Evolutionary conservation across 1,284 basidiomycete species (phyloP), one percentile per base, ranked within the genome.

Genomic region (Moesziomyces parantarcticus): DNA sequence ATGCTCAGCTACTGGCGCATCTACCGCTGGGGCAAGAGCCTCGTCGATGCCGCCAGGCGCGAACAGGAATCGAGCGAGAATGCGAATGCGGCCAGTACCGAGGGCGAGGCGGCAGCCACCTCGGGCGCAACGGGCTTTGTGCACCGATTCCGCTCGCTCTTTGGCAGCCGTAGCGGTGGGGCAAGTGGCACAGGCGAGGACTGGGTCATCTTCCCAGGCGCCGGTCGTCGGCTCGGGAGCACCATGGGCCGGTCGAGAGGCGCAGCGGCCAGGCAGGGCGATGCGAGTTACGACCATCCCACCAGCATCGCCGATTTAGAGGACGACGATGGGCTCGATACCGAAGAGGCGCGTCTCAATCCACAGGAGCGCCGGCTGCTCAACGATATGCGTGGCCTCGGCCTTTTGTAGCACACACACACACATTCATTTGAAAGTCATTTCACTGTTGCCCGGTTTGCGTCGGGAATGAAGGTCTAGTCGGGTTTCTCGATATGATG

Each of bases 1-100:
- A 69, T 92, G 51, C 88, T 93, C 46, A 90, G 91, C 21, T 95
- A 90, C 86, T 92, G 91, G 74, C 64, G 78, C 20, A 75, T 80
- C 52, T 64, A 69, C 50, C 65, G 79, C 3, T 81, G 76, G 76
- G 78, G 76, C 46, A 63, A 68, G 42, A 65, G 55, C 40, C 72
- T 81, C n/a, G 78, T 81, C 32, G 70, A 72, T 34, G 78, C 71
- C 7, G 70, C 76, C 0, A 53, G 70, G 9, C 57, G 79, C 25
- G 78, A 81, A 39, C 55, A 71, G 44, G 68, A 56, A 13, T 57
- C 50, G 5, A 51, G 25, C 32, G 42, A 34, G 5, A 43, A 44
- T 13, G 13, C 57, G 1, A 43, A 49, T n/a, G 11, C 16, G 61
- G 50, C 25, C 51, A 53, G 5, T 9, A 11, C 29, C 8, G 29